Evolutionary conservation across 805 yeast genomes (phyloP).

Genomic region (Candida silvicultrix): DNA sequence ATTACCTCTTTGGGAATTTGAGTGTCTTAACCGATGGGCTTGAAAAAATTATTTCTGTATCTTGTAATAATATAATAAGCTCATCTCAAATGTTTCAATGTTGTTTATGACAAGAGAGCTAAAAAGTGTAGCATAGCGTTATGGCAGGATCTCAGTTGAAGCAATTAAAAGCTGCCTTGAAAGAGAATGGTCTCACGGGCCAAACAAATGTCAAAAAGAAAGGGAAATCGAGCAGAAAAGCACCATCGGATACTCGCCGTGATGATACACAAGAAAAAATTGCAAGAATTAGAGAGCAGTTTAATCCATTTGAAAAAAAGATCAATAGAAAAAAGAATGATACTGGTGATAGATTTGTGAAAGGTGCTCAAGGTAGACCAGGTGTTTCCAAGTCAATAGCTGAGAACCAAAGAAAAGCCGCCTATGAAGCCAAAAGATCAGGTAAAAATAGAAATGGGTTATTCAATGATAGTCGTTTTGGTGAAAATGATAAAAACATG

Average conservation of each 20-base stretch:
- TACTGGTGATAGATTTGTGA: constrained; percentile 32
- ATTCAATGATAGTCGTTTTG: constrained; percentile 81
- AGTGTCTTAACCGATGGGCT: background rate
- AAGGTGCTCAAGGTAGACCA: constrained; percentile 58
- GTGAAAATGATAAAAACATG: constrained; percentile 68
- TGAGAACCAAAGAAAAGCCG: constrained; percentile 53
- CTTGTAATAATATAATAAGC: background rate
- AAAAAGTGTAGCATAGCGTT: background rate
- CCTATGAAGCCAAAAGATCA: constrained; percentile 60
- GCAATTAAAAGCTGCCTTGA: constrained; percentile 69
- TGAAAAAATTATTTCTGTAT: background rate
- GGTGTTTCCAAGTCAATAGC: constrained; percentile 64
- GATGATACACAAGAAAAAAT: constrained; percentile 59
- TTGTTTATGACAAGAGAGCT: background rate
- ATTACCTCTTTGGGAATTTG: background rate
- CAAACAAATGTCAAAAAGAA: constrained; percentile 62
- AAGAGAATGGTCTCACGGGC: constrained; percentile 79
- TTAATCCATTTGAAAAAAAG: constrained; percentile 86
- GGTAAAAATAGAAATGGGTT: constrained; percentile 72
- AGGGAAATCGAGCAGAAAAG: constrained; percentile 36
- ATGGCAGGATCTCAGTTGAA: constrained; percentile 91
- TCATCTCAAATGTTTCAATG: background rate
- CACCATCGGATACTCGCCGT: constrained; percentile 60
- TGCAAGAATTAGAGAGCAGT: constrained; percentile 65
- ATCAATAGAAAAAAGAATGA: constrained; percentile 60